Base-by-base conservation (phyloP, 108 stramenopile species). In the Skeletonema grethae region DNA sequence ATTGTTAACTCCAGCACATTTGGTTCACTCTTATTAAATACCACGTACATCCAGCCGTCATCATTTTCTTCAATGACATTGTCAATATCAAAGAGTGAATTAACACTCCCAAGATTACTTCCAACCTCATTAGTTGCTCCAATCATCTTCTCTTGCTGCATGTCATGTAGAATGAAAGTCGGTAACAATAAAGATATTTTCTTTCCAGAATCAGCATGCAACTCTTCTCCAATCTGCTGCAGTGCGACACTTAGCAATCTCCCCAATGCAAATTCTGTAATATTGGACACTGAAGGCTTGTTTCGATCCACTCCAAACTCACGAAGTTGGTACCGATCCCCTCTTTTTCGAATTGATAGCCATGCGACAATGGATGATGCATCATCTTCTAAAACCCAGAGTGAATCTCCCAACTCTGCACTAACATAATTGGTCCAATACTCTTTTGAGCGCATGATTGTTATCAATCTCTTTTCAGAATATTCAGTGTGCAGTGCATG, bases 381-480 rank as follows among this genome's bases (percentile, higher is more conserved):
- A 12, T 61, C 59, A 15, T 48, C 60, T 29, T 41, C 38, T 62
- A 88, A 39, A 11, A 92, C 76, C 70, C 76, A 88, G 15, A 89
- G 38, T 0, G 80, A 79, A 9, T 68, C 83, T 22, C 67, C 74
- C 43, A 90, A 64, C 63, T 93, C 91, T 12, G 76, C 35, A 32
- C 80, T 75, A 5, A 93, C 71, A 61, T 93, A 90, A 4, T 82
- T 63, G 29, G 74, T 87, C 91, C 91, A 93, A 61, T 93, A 93
- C 32, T 82, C 63, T 32, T 50, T 34, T 9, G 81, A 75, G 48
- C 89, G 82, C 5, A 85, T 63, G 31, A 93, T 82, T 30, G 82
- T 84, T 15, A 73, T 68, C 39, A 90, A 86, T 55, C 79, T 70
- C 7, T 85, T 25, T 69, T 93, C 88, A 3, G 89, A 90, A 65